Conservation (phyloP, 2,329 filamentous ascomycete genomes). For the Esteya vermicola region DNA sequence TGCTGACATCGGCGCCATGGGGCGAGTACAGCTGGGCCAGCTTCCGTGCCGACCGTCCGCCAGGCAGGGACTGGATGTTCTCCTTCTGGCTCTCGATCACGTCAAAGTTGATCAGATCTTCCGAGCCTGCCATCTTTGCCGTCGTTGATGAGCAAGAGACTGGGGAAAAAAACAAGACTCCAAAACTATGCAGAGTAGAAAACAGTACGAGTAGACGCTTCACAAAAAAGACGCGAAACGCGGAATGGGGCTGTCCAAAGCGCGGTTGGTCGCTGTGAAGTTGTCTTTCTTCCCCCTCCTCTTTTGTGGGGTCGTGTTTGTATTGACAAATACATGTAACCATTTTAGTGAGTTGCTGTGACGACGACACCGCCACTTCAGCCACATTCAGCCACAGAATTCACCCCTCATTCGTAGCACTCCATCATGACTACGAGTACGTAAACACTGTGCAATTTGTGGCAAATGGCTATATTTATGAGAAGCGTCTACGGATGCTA, state of each 20-base stretch:
- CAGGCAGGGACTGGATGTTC: conserved; percentile 88
- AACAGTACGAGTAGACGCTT: too few species aligned
- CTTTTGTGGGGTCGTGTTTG: conserved; percentile 4
- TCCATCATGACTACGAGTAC: too few species aligned
- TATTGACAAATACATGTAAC: conserved; percentile 9
- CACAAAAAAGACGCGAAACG: neutral
- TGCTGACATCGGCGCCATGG: conserved; percentile 31
- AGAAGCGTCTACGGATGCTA: neutral
- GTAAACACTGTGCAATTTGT: too few species aligned
- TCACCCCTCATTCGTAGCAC: too few species aligned
- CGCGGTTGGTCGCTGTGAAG: neutral
- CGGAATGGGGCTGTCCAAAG: neutral
- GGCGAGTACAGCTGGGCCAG: conserved; percentile 72
- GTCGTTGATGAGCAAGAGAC: neutral
- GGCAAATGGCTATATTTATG: neutral
- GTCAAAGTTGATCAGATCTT: conserved; percentile 61
- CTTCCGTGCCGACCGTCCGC: conserved; percentile 75
- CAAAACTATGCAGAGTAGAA: too few species aligned
- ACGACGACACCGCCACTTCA: conserved; percentile 6
- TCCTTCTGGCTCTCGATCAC: conserved; percentile 95
- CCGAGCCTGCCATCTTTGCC: conserved; percentile 11
- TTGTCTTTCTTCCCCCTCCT: neutral
- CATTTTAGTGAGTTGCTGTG: conserved; percentile 7
- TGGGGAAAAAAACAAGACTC: neutral
- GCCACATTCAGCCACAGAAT: neutral